Conservation (phyloP, 1,284 basidiomycete species). For the Rhodotorula sp. region DNA sequence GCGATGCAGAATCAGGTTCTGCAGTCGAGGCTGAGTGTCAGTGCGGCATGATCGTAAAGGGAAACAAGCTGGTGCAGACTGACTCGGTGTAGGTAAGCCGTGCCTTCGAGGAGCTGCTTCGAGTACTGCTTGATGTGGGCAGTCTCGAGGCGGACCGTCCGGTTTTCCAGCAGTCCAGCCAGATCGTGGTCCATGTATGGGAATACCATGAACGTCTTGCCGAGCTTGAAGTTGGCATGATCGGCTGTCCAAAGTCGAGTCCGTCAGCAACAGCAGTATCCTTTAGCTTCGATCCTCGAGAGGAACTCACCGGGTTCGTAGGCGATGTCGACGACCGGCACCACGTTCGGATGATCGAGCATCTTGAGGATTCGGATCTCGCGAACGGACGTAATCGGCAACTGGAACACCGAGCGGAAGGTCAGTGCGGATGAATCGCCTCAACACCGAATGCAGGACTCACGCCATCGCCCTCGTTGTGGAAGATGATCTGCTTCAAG, state of each 20-base stretch:
- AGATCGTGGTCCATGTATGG: slow-evolving; percentile 99
- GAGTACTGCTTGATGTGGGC: slow-evolving; percentile 83
- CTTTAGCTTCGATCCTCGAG: not conserved
- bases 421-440: not conserved
- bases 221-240: slow-evolving; percentile 51
- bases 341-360: slow-evolving; percentile 78
- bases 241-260: slow-evolving; percentile 48
- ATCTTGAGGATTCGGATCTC: slow-evolving; percentile 97
- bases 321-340: slow-evolving; percentile 90
- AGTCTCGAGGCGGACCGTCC: slow-evolving; percentile 66
- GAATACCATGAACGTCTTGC: slow-evolving; percentile 89
- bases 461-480: slow-evolving; percentile 94
- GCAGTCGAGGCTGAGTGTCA: slow-evolving; percentile 19
- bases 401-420: slow-evolving; percentile 37
- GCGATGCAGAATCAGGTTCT: slow-evolving; percentile 95
- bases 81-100: slow-evolving; percentile 90
- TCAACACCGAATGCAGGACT: slow-evolving; percentile 13
- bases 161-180: slow-evolving; percentile 87
- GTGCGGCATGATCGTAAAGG: slow-evolving; percentile 6
- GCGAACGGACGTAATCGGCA: slow-evolving; percentile 89
- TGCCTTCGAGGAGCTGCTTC: slow-evolving; percentile 90
- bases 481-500: slow-evolving; percentile 90
- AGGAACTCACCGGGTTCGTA: slow-evolving; percentile 51
- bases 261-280: not conserved
- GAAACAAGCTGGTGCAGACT: slow-evolving; percentile 40